Percentiles rank a stretch among this genome's conserved stretches.
Conservation (phyloP, 2,329 filamentous ascomycete species). For the Cladobotryum protrusum region DNA sequence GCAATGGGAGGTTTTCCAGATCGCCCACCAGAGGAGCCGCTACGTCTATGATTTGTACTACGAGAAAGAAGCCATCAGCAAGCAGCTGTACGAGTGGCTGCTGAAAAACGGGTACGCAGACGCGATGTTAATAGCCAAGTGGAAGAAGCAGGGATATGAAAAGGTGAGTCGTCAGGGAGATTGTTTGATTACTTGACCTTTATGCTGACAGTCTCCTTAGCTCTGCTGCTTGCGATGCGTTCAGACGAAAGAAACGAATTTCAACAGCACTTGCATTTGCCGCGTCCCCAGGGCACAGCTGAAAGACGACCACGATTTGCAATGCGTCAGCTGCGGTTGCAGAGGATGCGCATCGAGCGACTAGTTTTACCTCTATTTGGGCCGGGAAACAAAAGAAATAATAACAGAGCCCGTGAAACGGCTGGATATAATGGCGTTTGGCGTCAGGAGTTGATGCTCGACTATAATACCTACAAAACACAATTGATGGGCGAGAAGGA, state of each 20-base stretch:
- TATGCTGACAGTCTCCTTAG: constrained; percentile 39
- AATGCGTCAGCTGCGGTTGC: constrained; percentile 94
- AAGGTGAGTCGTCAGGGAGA: constrained; percentile 54
- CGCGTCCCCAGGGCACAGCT: constrained; percentile 84
- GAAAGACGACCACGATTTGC: constrained; percentile 83
- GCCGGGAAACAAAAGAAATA: not conserved
- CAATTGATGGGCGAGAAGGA: not conserved
- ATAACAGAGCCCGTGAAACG: not conserved
- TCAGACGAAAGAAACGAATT: constrained; percentile 99
- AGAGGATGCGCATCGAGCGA: constrained; percentile 84
- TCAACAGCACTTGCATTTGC: constrained; percentile 95
- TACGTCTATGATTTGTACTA: constrained; percentile 99
- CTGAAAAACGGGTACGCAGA: constrained; percentile 97
- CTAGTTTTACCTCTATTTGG: constrained; percentile 31
- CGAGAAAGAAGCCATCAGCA: constrained; percentile 91
- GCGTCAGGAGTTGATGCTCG: constrained; percentile 9
- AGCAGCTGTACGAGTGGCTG: constrained; percentile 88
- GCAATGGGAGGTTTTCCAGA: constrained; percentile 96
- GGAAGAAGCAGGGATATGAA: constrained; percentile 99
- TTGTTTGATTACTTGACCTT: not conserved
- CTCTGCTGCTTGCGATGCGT: constrained; percentile 93
- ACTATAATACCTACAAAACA: constrained; percentile 1
- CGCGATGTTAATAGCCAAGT: constrained; percentile 93
- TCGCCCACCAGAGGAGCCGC: constrained; percentile 81
- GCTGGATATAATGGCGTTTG: constrained; percentile 10